A percentile compares a stretch with the other conserved stretches of the same genome.
These are phyloP conservation scores for Picea engelmannii DNA, from an alignment of 83 land plant species.

Conservation along the genomic window DNA sequence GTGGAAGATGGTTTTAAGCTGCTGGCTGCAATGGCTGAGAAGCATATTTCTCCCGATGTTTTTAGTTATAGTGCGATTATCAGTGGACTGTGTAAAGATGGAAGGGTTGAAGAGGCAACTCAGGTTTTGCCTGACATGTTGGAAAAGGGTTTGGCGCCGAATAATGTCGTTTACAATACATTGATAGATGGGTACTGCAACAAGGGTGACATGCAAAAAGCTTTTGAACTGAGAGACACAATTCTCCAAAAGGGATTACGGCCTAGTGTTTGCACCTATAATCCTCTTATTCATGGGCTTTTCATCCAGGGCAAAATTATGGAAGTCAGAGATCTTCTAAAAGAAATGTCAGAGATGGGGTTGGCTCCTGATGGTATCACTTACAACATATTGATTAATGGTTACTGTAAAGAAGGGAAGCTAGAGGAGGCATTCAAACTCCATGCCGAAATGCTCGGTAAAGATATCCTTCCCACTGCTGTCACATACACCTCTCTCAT, in stretches of 20 bases:
- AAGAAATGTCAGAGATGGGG: conserved; percentile 53
- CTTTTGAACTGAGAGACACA: conserved; percentile 41
- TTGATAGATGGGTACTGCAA: conserved; percentile 59
- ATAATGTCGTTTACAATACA: conserved; percentile 34
- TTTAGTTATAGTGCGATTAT: conserved; percentile 45
- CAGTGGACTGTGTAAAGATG: conserved; percentile 44
- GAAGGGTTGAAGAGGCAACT: conserved; percentile 41
- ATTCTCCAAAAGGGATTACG: conserved; percentile 53
- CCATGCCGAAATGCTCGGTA: conserved; percentile 45
- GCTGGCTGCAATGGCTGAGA: conserved; percentile 31
- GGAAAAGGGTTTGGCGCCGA: conserved; percentile 34
- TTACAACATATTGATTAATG: conserved; percentile 65
- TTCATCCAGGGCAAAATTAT: conserved; percentile 44
- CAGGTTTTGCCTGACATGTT: conserved; percentile 29
- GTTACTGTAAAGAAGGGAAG: conserved; percentile 51
- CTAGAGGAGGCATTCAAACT: conserved; percentile 52
- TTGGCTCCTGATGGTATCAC: conserved; percentile 44
- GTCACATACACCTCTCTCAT: conserved; percentile 70
- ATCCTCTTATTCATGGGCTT: conserved; percentile 57
- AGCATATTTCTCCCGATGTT: conserved; percentile 40
- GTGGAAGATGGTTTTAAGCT: conserved; percentile 27
- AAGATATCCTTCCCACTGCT: conserved; percentile 43
- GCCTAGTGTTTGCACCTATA: conserved; percentile 59
- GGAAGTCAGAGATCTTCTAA: conserved; percentile 47
- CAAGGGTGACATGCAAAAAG: conserved; percentile 34